Base-by-base conservation (phyloP, 331 rosid species). In the Cydonia oblonga region DNA sequence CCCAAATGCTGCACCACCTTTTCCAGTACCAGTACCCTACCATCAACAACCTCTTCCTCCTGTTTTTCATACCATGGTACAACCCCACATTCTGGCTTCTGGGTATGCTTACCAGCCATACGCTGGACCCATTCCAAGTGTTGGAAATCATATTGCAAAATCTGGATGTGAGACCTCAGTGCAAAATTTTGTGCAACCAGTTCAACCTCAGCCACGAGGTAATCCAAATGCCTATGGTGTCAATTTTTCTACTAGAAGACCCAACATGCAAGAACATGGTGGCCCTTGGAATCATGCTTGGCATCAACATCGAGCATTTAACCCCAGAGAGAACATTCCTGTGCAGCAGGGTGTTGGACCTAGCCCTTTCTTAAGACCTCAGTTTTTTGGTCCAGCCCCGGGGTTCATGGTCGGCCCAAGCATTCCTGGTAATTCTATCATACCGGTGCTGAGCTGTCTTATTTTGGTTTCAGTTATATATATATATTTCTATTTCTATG, bases 331-430 rank as follows among this genome's bases (percentile, higher is more conserved):
- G 49, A 89, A 84, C 82, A 71, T 89, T 64, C 58, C 96, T 16
- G 78, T 87, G 86, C 97, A 80, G 49, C 97, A 82, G 29, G 86
- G 93, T 73, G 75, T 86, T 67, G 93, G 91, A 51, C 87, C 96
- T 69, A 87, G 96, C 88, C 83, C 97, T 78, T 86, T 84, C 51
- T 40, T 85, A 33, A 82, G 96, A 57, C 90, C 92, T 72, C 95
- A 77, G 2, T 86, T 85, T 84, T 89, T 65, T 44, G 85, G 84
- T 76, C 96, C 97, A 9, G 87, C 85, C 69, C 90, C 96, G 9
- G 90, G 91, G 44, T 89, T 85, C 80, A 84, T 95, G 88, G 79
- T 91, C 52, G 96, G 91, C 68, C 96, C 97, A 70, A 65, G 89
- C 78, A 85, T 84, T 71, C 87, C 89, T 24, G 99, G 97, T 95